Base-by-base conservation (phyloP, 2,329 filamentous ascomycete genomes). In the Fusarium anguioides region DNA sequence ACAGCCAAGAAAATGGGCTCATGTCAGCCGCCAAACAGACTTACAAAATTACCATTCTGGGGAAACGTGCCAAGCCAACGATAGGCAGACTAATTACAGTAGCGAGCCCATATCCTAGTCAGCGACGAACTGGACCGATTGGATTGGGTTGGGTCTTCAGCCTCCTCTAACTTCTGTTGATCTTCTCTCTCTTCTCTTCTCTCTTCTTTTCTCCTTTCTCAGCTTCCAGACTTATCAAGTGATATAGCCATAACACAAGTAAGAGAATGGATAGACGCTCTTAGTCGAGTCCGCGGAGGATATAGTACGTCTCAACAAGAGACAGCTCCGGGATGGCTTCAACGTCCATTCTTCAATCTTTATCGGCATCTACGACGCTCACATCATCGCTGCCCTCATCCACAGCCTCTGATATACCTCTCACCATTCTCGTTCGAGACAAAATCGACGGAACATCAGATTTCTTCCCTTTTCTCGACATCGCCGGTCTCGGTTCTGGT, bases 391-490 rank as follows among this genome's bases (percentile, higher is more conserved):
- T 50, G 1, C 33, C 61, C 20, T 53, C 62, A 15, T 42, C 69
- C 33, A 55, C 65, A 12, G 66, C 64, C 23, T 61, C 72, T 7
- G 63, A 71, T 8, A 70, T 67, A 8, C 68, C 75, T 6, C 72
- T 78, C 18, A 72, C 64, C 12, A 64, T 79, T 33, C 62, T 77
- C 40, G 57, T 79, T 50, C 72, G 69, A 31, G 46, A 65, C 45
- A 68, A 64, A 53, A 73, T 79, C 15, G 74, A 74, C 20, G 76
- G 75, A 55, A 76, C 75, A 6, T 72, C 72, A 1, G 75, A 77
- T 68, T 80, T 80, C 67, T 80, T 75, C 55, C 78, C 78, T 21
- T 80, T 79, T 40, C 63, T 76, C 49, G 77, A 79, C 62, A 74
- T 79, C 31, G 75, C 71, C 33, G 64, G 65, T 51, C 69, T 79